These are phyloP conservation scores for Cutaneotrichosporon arboriforme DNA, from an alignment of 1,284 basidiomycete genomes.

Conservation along the genomic window DNA sequence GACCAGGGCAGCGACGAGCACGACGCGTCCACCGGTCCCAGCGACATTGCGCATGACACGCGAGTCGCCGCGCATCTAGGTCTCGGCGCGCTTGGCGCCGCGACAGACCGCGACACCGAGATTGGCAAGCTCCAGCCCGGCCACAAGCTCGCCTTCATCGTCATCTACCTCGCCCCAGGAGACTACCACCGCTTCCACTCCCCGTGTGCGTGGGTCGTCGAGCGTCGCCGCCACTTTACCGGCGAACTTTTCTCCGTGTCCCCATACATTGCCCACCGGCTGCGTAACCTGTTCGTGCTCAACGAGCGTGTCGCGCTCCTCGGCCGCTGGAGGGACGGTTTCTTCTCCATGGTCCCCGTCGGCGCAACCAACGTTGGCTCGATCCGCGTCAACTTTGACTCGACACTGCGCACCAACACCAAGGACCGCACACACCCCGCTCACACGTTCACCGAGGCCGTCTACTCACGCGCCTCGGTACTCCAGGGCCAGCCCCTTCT, in stretches of 20 bases:
- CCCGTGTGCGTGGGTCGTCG: slow-evolving; percentile 93
- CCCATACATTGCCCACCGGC: slow-evolving; percentile 87
- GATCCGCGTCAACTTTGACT: slow-evolving; percentile 95
- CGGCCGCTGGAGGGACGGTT: slow-evolving; percentile 90
- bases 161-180: slow-evolving; percentile 96
- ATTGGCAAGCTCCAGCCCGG: slow-evolving; percentile 50
- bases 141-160: slow-evolving; percentile 82
- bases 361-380: slow-evolving; percentile 97
- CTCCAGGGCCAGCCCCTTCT: slow-evolving; percentile 82
- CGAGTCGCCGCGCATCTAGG: slow-evolving; percentile 49
- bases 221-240: slow-evolving; percentile 89
- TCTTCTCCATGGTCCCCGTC: slow-evolving; percentile 96
- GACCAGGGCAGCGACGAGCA: slow-evolving; percentile 21
- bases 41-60: slow-evolving; percentile 58
- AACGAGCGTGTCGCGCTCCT: slow-evolving; percentile 97
- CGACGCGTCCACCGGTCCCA: slow-evolving; percentile 38
- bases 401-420: slow-evolving; percentile 78
- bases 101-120: slow-evolving; percentile 51
- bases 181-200: slow-evolving; percentile 99
- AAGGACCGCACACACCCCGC: slow-evolving; percentile 63
- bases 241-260: slow-evolving; percentile 97
- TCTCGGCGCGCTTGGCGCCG: slow-evolving; percentile 52
- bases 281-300: slow-evolving; percentile 90
- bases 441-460: slow-evolving; percentile 87
- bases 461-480: slow-evolving; percentile 76